These are phyloP conservation scores for Aspergillus sojae DNA, from an alignment of 2,329 filamentous ascomycete species.

Conservation along the genomic window DNA sequence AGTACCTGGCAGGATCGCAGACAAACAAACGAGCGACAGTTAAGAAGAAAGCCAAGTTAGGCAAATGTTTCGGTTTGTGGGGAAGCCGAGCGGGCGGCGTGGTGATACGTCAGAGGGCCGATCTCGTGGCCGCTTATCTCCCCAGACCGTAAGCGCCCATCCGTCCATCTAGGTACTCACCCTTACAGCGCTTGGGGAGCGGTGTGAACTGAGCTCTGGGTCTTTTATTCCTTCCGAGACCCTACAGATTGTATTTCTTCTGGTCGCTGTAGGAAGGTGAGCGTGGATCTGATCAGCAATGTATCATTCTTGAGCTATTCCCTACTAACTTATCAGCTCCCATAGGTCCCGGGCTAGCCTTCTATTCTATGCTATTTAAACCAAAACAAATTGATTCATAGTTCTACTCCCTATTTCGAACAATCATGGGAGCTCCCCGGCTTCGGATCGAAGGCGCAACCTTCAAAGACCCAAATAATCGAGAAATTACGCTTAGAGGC, in stretches of 20 bases:
- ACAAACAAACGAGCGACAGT: not conserved
- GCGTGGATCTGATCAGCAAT: not conserved
- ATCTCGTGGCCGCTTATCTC: constrained; percentile 20
- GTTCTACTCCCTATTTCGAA: not conserved
- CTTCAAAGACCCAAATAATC: constrained; percentile 79
- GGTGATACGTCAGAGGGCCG: constrained; percentile 31
- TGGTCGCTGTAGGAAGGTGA: not conserved
- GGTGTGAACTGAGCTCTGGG: not conserved
- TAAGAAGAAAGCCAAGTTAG: constrained; percentile 13
- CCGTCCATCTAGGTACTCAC: not conserved
- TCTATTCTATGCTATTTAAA: not conserved
- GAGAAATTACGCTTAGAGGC: constrained; percentile 85
- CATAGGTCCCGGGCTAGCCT: not conserved
- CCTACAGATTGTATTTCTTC: not conserved
- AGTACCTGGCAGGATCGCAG: not conserved
- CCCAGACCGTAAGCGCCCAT: constrained; percentile 11
- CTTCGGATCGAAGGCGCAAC: constrained; percentile 81
- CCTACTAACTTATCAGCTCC: not conserved
- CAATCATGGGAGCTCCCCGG: constrained; percentile 70
- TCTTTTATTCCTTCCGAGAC: not conserved
- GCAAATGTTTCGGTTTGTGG: constrained; percentile 21
- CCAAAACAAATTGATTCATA: not conserved
- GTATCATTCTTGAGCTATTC: not conserved
- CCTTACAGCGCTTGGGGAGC: not conserved
- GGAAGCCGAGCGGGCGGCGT: constrained; percentile 11